Evolutionary conservation across 495 filamentous ascomycete genomes (phyloP).

Genomic region (Xylaria bambusicola): DNA sequence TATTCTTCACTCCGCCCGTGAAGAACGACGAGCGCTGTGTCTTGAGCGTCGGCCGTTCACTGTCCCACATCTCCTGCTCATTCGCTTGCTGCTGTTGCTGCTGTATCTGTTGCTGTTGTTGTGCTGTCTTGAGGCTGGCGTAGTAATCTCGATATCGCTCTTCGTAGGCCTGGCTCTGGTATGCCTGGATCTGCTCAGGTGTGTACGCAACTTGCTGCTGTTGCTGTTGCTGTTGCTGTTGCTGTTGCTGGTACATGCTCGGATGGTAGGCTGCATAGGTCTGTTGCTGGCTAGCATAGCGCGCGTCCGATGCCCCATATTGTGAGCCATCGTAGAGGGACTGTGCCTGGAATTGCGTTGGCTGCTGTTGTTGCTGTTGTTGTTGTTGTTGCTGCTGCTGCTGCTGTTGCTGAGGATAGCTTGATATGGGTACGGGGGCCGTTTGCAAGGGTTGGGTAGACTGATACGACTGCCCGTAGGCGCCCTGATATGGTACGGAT

Average conservation of each 20-base stretch:
- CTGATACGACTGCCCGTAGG: constrained; percentile 21
- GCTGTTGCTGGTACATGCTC: constrained; percentile 18
- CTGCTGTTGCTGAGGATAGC: constrained; percentile 15
- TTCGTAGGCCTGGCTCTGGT: constrained; percentile 28
- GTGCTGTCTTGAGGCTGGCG: constrained; percentile 17
- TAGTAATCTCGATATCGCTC: constrained; percentile 26
- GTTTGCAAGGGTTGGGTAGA: constrained; percentile 22
- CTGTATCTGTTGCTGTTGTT: constrained; percentile 22
- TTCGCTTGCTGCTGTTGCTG: constrained; percentile 4
- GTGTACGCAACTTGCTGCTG: constrained; percentile 17
- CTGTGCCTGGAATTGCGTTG: constrained; percentile 20
- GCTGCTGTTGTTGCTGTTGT: constrained; percentile 7
- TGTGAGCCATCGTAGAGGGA: constrained; percentile 18
- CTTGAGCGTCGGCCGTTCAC: constrained; percentile 26
- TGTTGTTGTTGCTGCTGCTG: constrained; percentile 19
- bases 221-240: constrained; percentile 17
- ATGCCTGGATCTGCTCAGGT: constrained; percentile 21
- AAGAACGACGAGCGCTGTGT: constrained; percentile 34
- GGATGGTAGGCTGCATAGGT: constrained; percentile 30
- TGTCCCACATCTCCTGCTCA: constrained; percentile 18
- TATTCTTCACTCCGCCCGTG: constrained; percentile 30
- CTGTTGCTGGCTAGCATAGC: constrained; percentile 21
- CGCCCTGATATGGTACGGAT: constrained; percentile 19
- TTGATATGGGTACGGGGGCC: background rate
- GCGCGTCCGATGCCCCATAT: constrained; percentile 14